Percentiles rank a stretch among this genome's conserved stretches.
These are phyloP conservation scores for Xerocomus brunneocitrinus DNA, from an alignment of 768 basidiomycete genomes.

Conservation along the genomic window DNA sequence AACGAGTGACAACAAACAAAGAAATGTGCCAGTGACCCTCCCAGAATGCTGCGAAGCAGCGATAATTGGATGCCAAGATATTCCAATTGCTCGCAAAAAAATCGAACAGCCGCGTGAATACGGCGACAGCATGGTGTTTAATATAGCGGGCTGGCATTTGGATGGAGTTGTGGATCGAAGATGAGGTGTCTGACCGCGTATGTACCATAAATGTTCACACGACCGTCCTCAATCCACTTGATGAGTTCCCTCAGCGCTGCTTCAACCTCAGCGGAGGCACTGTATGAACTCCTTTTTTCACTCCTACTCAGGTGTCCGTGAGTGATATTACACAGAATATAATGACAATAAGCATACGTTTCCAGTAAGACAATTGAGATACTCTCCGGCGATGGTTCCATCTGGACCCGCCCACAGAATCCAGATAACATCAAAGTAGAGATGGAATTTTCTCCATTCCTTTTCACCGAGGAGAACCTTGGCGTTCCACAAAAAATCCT, in stretches of 20 bases:
- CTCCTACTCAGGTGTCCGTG: slow-evolving; percentile 25
- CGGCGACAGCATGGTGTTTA: no score
- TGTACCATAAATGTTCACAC: neutral
- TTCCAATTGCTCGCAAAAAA: no score
- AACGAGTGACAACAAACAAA: no score
- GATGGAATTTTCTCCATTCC: slow-evolving; percentile 41
- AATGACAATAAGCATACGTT: neutral
- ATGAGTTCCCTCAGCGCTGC: neutral
- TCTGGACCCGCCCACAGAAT: slow-evolving; percentile 34
- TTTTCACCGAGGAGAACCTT: slow-evolving; percentile 54
- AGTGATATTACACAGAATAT: slow-evolving; percentile 9
- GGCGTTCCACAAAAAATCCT: slow-evolving; percentile 61
- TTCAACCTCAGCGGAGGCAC: slow-evolving; percentile 1
- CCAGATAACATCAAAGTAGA: slow-evolving; percentile 15
- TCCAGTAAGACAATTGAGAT: slow-evolving; percentile 49
- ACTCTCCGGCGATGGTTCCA: slow-evolving; percentile 50
- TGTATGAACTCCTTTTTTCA: slow-evolving; percentile 21
- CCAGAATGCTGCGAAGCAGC: no score
- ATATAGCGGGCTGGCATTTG: no score
- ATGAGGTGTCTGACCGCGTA: no score
- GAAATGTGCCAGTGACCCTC: no score
- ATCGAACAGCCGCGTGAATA: no score
- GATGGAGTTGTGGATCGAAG: no score
- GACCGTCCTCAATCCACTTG: neutral
- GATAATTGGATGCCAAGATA: no score